phyloP scores from a whole-genome alignment of 441 rosid genomes.

The Melastoma candidum region DNA sequence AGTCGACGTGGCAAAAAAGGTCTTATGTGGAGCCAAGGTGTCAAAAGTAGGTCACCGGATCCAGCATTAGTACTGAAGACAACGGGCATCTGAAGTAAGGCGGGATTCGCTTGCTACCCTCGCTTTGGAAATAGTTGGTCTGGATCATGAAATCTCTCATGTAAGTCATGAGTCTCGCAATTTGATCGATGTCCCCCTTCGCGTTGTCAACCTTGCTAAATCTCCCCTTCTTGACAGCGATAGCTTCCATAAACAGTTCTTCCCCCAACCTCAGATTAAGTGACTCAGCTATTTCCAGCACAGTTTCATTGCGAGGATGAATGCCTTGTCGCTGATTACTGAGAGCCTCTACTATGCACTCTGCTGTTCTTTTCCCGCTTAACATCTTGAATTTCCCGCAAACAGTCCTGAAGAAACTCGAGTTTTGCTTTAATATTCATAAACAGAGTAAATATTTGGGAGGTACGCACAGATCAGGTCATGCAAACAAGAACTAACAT shows the following conservation, averaged over 20 bases:
- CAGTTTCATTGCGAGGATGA: conserved; percentile 32
- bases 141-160: conserved; percentile 61
- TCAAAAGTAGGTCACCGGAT: too few species aligned
- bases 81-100: conserved; percentile 78
- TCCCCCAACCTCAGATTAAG: conserved; percentile 47
- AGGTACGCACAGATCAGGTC: too few species aligned
- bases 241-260: conserved; percentile 66
- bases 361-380: conserved; percentile 36
- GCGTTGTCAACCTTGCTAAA: conserved; percentile 25
- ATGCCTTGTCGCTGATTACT: conserved; percentile 36
- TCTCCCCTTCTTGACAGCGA: conserved; percentile 80
- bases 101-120: conserved; percentile 53
- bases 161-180: conserved; percentile 47
- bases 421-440: conserved; percentile 11
- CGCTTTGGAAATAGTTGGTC: conserved; percentile 41
- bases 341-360: conserved; percentile 40
- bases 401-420: conserved; percentile 37
- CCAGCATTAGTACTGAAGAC: conserved; percentile 78
- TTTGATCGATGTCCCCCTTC: conserved; percentile 29
- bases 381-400: conserved; percentile 49
- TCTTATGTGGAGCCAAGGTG: too few species aligned
- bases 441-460: too few species aligned
- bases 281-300: conserved; percentile 41
- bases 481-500: too few species aligned
- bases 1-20: too few species aligned